phyloP scores from a whole-genome alignment of 129 eudicot genomes.

The Pulicaria dysenterica region DNA sequence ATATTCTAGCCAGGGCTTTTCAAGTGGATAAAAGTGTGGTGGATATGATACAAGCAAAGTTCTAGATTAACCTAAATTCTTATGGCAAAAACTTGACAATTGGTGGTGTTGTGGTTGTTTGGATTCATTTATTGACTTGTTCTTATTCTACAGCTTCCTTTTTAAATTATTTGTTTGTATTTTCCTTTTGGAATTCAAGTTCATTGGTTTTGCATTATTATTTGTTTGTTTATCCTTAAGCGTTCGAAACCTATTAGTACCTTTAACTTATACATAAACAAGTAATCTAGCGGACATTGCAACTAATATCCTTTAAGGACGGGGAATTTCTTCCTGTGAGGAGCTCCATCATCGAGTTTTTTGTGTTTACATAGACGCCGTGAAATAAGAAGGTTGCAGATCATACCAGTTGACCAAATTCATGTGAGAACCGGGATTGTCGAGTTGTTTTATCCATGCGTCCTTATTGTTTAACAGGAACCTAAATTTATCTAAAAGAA shows the following conservation, averaged over 20 bases:
- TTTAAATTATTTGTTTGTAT: not conserved
- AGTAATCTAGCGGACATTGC: no score
- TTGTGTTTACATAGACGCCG: no score
- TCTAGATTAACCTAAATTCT: slow-evolving; percentile 20
- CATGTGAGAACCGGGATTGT: no score
- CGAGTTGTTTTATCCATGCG: no score
- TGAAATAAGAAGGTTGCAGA: no score
- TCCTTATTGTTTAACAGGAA: no score
- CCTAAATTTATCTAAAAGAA: not conserved
- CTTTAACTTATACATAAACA: no score
- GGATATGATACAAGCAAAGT: slow-evolving; percentile 34
- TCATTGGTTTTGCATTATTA: slow-evolving; percentile 1
- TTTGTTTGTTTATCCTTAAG: not conserved
- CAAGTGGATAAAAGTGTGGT: slow-evolving; percentile 40
- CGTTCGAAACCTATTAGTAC: not conserved
- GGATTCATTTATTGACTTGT: slow-evolving; percentile 2
- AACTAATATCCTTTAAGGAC: no score
- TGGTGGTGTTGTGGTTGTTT: slow-evolving; percentile 16
- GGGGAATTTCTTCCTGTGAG: no score
- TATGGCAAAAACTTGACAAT: not conserved
- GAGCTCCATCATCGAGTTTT: no score
- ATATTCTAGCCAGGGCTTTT: slow-evolving; percentile 43
- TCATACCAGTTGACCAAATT: no score
- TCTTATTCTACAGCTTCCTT: not conserved
- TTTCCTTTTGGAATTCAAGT: slow-evolving; percentile 15